Conservation (phyloP, 1,284 basidiomycete species). For the Laetiporus sulphureus region DNA sequence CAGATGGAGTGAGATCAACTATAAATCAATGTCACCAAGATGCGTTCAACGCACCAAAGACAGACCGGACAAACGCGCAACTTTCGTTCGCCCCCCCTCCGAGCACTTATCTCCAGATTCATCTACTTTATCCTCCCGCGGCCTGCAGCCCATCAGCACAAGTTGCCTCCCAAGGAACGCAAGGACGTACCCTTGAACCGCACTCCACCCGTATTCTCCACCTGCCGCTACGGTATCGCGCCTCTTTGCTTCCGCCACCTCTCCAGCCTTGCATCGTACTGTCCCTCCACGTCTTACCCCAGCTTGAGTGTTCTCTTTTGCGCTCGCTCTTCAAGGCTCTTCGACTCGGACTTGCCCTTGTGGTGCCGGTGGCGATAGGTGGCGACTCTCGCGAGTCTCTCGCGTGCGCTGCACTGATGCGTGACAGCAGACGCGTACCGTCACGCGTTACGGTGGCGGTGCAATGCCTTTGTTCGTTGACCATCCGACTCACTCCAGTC, state of each 20-base stretch:
- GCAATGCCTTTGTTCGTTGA: too few species aligned
- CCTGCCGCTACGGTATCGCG: conserved; percentile 35
- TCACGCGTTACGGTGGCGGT: too few species aligned
- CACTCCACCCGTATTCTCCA: conserved; percentile 36
- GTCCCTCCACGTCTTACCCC: conserved; percentile 48
- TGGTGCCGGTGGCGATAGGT: conserved; percentile 22
- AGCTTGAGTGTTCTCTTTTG: conserved; percentile 30
- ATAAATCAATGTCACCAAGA: too few species aligned
- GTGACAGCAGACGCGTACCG: too few species aligned
- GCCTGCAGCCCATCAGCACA: not conserved
- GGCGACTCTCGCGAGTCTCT: too few species aligned
- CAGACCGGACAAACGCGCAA: not conserved
- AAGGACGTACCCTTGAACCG: conserved; percentile 54
- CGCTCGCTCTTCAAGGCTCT: conserved; percentile 16
- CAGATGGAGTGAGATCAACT: too few species aligned
- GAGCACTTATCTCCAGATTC: not conserved
- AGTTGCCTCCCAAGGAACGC: not conserved
- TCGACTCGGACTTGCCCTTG: conserved; percentile 17
- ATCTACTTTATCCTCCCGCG: not conserved
- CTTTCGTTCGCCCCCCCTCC: not conserved
- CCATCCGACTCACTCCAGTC: too few species aligned
- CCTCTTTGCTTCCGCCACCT: conserved; percentile 40
- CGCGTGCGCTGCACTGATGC: too few species aligned
- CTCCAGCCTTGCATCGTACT: conserved; percentile 67
- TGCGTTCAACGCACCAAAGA: too few species aligned